Evolutionary conservation across 2,329 filamentous ascomycete genomes (phyloP).

Genomic region (Ceratocystis destructans): DNA sequence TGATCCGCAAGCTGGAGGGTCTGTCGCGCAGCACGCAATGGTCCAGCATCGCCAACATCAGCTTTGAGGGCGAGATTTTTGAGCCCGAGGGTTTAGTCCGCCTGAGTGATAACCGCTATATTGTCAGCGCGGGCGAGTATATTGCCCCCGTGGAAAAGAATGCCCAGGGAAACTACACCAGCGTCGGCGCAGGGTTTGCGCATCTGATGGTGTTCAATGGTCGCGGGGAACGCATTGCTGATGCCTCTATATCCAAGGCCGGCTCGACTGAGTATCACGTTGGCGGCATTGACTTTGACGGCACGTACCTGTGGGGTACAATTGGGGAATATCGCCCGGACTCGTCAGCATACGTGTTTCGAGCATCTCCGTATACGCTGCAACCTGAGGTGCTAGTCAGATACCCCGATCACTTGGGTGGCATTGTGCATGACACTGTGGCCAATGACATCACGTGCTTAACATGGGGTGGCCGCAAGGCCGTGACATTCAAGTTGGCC

Average conservation of each 20-base stretch:
- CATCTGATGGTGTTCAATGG: slow-evolving; percentile 34
- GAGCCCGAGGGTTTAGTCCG: slow-evolving; percentile 38
- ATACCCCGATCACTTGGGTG: slow-evolving; percentile 34
- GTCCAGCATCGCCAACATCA: slow-evolving; percentile 31
- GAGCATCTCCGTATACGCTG: slow-evolving; percentile 28
- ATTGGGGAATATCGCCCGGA: slow-evolving; percentile 36
- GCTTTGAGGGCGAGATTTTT: slow-evolving; percentile 33
- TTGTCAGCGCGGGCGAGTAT: slow-evolving; percentile 34
- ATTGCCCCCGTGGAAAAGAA: slow-evolving; percentile 28
- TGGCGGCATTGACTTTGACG: slow-evolving; percentile 37
- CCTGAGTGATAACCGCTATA: slow-evolving; percentile 31
- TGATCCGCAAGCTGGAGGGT: slow-evolving; percentile 27
- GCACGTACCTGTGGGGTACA: slow-evolving; percentile 33
- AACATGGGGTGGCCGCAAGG: slow-evolving; percentile 35
- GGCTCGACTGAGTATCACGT: slow-evolving; percentile 33
- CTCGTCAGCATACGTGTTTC: slow-evolving; percentile 32
- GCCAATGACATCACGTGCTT: slow-evolving; percentile 29
- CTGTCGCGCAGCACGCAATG: slow-evolving; percentile 31
- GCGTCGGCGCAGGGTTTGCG: slow-evolving; percentile 31
- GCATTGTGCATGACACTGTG: slow-evolving; percentile 31
- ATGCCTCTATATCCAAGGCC: slow-evolving; percentile 30
- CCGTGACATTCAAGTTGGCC: slow-evolving; percentile 27
- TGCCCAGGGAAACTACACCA: slow-evolving; percentile 39
- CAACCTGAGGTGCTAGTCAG: slow-evolving; percentile 27
- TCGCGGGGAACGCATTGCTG: slow-evolving; percentile 30